These are phyloP conservation scores for Pseudotulostoma volvatum DNA, from an alignment of 495 filamentous ascomycete species.

Conservation along the genomic window DNA sequence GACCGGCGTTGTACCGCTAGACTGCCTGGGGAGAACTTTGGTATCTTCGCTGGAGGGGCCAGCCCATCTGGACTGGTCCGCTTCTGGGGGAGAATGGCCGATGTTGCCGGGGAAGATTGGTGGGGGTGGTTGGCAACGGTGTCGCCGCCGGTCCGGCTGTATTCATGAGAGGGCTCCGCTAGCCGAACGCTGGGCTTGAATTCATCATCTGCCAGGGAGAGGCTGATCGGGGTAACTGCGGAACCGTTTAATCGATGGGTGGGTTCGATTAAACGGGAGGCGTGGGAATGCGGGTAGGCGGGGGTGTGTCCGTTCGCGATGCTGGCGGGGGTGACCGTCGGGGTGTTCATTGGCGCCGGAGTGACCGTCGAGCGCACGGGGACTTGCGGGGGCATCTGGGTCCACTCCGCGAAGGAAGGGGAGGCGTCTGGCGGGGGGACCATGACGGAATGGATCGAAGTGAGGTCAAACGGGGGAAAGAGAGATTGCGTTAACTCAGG, in stretches of 20 bases:
- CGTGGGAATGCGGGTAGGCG: constrained; percentile 36
- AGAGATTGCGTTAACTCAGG: too few species aligned
- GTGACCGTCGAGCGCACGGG: constrained; percentile 15
- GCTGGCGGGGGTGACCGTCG: constrained; percentile 13
- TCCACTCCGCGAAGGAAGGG: constrained; percentile 26
- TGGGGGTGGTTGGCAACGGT: constrained; percentile 11
- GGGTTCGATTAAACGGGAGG: too few species aligned
- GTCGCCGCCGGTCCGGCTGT: constrained; percentile 8
- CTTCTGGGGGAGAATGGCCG: constrained; percentile 1
- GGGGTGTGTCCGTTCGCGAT: constrained; percentile 2
- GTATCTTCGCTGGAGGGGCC: constrained; percentile 26
- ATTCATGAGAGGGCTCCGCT: constrained; percentile 5
- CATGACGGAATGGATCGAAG: constrained; percentile 2
- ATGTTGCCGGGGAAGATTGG: too few species aligned
- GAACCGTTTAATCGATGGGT: constrained; percentile 13
- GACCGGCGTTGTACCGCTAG: constrained; percentile 18
- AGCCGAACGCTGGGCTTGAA: too few species aligned
- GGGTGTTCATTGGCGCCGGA: constrained; percentile 17
- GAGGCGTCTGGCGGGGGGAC: constrained; percentile 21
- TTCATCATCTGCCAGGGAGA: constrained; percentile 64
- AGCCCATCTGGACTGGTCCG: constrained; percentile 20
- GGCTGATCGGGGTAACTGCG: constrained; percentile 40
- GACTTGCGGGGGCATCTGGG: constrained; percentile 17
- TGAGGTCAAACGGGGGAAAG: too few species aligned
- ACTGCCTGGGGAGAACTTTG: constrained; percentile 16